These are phyloP conservation scores for Crithidia fasciculata DNA, from an alignment of 208 protist species.

Conservation along the genomic window DNA sequence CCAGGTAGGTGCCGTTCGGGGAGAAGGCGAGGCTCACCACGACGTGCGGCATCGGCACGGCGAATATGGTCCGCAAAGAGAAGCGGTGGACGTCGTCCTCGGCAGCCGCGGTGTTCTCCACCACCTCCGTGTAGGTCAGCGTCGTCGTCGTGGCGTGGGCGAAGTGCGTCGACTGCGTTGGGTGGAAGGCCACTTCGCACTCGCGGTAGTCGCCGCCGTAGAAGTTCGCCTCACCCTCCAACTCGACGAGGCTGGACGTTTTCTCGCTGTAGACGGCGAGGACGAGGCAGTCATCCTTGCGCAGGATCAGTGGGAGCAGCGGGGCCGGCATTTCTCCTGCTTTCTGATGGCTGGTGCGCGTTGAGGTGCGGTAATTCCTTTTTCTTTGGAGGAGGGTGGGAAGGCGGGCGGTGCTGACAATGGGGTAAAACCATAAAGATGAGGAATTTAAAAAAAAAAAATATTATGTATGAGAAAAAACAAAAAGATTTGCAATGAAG, in stretches of 20 bases:
- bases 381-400: neutral
- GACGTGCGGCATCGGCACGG: constrained; percentile 66
- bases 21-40: constrained; percentile 75
- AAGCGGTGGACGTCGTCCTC: constrained; percentile 26
- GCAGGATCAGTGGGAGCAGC: constrained; percentile 71
- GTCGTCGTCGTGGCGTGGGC: constrained; percentile 82
- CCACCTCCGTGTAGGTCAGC: constrained; percentile 71
- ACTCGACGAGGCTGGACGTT: constrained; percentile 54
- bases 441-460: constrained; percentile 19
- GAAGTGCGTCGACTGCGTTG: constrained; percentile 48
- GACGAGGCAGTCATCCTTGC: constrained; percentile 72
- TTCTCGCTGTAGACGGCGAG: constrained; percentile 76
- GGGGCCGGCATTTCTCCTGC: constrained; percentile 3
- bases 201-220: constrained; percentile 85
- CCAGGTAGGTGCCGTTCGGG: constrained; percentile 64
- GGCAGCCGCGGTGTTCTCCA: constrained; percentile 23
- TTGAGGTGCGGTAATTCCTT: neutral
- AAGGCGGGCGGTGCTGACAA: too few relatives aligned
- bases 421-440: neutral
- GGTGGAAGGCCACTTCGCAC: constrained; percentile 81
- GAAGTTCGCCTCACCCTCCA: constrained; percentile 29
- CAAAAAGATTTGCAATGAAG: neutral
- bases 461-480: neutral
- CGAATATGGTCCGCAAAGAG: constrained; percentile 54
- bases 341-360: neutral